phyloP scores from a whole-genome alignment of 768 basidiomycete genomes.

The Cyclocybe cylindracea region DNA sequence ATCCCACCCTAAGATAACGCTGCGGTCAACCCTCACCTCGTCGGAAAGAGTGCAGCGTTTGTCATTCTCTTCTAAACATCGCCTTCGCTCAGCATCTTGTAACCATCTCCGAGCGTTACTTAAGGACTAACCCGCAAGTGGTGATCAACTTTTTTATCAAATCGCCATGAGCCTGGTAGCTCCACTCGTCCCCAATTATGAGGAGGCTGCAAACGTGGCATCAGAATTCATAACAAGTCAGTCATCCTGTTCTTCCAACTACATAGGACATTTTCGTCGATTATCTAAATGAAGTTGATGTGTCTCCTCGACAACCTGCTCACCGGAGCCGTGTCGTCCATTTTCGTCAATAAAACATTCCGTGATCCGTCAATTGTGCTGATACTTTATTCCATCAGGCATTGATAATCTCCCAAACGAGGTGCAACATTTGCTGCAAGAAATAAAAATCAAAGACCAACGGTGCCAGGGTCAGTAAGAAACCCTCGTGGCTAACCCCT shows the following conservation, averaged over 20 bases:
- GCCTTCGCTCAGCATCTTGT: background rate
- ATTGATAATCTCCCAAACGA: conserved; percentile 49
- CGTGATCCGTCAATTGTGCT: conserved; percentile 7
- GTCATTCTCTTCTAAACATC: background rate
- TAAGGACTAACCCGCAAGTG: background rate
- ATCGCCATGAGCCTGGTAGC: conserved; percentile 19
- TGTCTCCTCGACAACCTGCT: background rate
- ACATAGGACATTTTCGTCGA: conserved; percentile 6
- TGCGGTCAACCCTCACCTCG: too few species aligned
- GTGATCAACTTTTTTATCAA: conserved; percentile 2
- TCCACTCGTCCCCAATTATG: conserved; percentile 31
- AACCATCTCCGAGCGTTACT: background rate
- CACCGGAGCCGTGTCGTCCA: too few species aligned
- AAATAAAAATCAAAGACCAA: conserved; percentile 44
- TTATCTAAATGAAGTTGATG: background rate
- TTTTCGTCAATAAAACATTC: background rate
- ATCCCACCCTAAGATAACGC: too few species aligned
- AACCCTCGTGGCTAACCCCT: background rate
- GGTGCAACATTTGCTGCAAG: conserved; percentile 45
- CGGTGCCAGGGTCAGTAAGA: conserved; percentile 33
- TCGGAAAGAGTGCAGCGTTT: too few species aligned
- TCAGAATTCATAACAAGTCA: conserved; percentile 47
- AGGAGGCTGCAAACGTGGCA: conserved; percentile 45
- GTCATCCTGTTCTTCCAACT: conserved; percentile 15
- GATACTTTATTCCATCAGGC: conserved; percentile 27